Evolutionary conservation across 495 filamentous ascomycete species (phyloP).

Genomic region (Podospora comata): DNA sequence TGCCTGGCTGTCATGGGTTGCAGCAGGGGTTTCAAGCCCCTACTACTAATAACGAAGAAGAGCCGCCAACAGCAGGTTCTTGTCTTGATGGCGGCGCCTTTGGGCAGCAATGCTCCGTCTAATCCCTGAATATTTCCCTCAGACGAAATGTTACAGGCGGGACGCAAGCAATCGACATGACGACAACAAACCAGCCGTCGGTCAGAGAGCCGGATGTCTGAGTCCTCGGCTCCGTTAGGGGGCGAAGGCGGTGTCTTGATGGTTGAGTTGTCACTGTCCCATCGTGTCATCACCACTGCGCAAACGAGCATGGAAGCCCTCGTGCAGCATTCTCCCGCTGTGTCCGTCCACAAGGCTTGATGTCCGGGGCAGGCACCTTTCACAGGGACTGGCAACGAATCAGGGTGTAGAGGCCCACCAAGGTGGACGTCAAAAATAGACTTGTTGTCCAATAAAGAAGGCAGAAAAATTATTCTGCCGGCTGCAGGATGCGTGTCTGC

Average conservation of each 20-base stretch:
- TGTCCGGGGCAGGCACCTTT: background rate
- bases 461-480: slow-evolving; percentile 15
- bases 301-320: slow-evolving; percentile 15
- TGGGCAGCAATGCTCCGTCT: slow-evolving; percentile 52
- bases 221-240: slow-evolving; percentile 13
- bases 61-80: background rate
- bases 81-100: slow-evolving; percentile 25
- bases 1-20: slow-evolving; percentile 1
- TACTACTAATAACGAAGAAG: background rate
- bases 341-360: background rate
- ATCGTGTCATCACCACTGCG: slow-evolving; percentile 19
- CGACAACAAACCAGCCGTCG: slow-evolving; percentile 24
- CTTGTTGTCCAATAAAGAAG: slow-evolving; percentile 25
- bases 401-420: slow-evolving; percentile 11
- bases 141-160: slow-evolving; percentile 13
- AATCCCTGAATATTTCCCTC: slow-evolving; percentile 31
- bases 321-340: background rate
- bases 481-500: slow-evolving; percentile 17
- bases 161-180: slow-evolving; percentile 12
- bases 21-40: slow-evolving; percentile 15
- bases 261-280: slow-evolving; percentile 19
- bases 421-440: slow-evolving; percentile 3
- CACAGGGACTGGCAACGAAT: slow-evolving; percentile 10
- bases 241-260: slow-evolving; percentile 5
- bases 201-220: slow-evolving; percentile 8